A percentile compares a stretch with the other conserved stretches of the same genome.
Evolutionary conservation across 2,329 filamentous ascomycete species (phyloP).

Genomic region (Calonectria hawksworthii): DNA sequence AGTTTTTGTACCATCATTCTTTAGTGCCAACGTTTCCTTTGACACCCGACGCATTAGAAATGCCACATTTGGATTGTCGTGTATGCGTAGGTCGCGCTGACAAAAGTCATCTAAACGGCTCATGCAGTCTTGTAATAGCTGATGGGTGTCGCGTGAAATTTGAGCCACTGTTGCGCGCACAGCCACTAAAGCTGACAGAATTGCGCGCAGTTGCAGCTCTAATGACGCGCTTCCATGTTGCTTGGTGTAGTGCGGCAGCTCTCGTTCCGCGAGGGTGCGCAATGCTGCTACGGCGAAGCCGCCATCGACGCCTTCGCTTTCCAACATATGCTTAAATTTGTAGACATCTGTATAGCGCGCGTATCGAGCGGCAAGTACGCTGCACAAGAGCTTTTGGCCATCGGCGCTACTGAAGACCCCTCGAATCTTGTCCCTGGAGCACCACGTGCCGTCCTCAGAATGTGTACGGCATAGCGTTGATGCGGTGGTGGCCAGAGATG

Average conservation of each 20-base stretch:
- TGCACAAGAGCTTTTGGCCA: background rate
- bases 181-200: background rate
- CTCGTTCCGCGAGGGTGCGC: background rate
- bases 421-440: background rate
- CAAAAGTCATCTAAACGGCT: background rate
- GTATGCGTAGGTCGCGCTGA: background rate
- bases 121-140: background rate
- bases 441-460: background rate
- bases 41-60: background rate
- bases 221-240: background rate
- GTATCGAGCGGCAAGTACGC: background rate
- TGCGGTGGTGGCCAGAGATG: background rate
- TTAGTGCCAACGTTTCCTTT: background rate
- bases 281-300: background rate
- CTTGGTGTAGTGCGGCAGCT: background rate
- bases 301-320: background rate
- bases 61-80: background rate
- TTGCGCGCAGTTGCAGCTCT: background rate
- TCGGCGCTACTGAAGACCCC: background rate
- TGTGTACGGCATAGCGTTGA: background rate
- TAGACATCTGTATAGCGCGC: background rate
- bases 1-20: background rate
- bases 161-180: background rate
- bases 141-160: background rate
- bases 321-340: background rate